Evolutionary conservation across 257 asterid species (phyloP).

Genomic region (Plectranthus barbatus): DNA sequence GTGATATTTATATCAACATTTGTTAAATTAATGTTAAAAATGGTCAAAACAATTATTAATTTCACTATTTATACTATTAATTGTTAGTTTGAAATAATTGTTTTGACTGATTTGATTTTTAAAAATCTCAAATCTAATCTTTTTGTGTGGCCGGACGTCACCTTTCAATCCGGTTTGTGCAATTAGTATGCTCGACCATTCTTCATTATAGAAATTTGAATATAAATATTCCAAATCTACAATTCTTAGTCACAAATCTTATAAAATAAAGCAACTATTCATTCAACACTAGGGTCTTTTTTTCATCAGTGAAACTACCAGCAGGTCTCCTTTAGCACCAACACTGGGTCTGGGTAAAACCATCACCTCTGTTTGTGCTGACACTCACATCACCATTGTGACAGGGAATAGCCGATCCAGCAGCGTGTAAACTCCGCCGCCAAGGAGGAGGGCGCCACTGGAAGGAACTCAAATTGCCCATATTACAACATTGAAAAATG

Average conservation of each 20-base stretch:
- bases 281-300: background rate
- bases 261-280: background rate
- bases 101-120: too few species aligned
- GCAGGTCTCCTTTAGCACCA: background rate
- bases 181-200: too few species aligned
- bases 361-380: background rate
- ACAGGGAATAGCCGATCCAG: conserved; percentile 69
- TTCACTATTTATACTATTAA: too few species aligned
- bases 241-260: background rate
- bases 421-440: conserved; percentile 81
- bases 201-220: too few species aligned
- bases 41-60: too few species aligned
- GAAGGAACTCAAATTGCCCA: background rate
- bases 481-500: background rate
- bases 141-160: too few species aligned
- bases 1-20: too few species aligned
- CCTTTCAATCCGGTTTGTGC: too few species aligned
- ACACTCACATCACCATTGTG: conserved; percentile 66
- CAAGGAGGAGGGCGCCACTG: conserved; percentile 87
- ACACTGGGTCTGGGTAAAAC: too few species aligned
- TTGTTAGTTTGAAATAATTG: too few species aligned
- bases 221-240: background rate
- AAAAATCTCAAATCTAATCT: too few species aligned
- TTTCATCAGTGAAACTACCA: background rate
- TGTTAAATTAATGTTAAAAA: too few species aligned